A percentile compares a stretch with the other conserved stretches of the same genome.
phyloP scores from a whole-genome alignment of 1,284 basidiomycete genomes.

The Sphaerobolus stellatus region DNA sequence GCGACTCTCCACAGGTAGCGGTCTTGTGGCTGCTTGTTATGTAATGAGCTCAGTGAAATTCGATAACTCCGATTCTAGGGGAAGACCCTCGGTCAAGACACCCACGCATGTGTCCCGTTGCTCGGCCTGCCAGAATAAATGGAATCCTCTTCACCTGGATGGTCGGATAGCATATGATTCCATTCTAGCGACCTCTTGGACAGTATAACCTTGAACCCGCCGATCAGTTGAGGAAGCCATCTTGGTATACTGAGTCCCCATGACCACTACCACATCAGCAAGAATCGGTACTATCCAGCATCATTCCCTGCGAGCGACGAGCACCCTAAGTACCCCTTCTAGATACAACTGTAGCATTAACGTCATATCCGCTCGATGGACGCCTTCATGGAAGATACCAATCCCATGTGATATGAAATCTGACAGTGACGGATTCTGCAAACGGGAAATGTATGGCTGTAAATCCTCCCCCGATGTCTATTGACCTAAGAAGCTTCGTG shows the following conservation, averaged over 20 bases:
- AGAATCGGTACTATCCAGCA: conserved; percentile 86
- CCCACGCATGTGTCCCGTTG: conserved; percentile 74
- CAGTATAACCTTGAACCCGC: conserved; percentile 74
- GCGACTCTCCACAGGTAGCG: too few relatives aligned
- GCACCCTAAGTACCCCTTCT: conserved; percentile 76
- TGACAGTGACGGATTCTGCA: conserved; percentile 66
- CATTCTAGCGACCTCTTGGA: conserved; percentile 87
- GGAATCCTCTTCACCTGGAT: conserved; percentile 64
- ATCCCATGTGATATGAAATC: conserved; percentile 89
- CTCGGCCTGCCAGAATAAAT: conserved; percentile 87
- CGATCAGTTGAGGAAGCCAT: conserved; percentile 47
- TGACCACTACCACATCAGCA: conserved; percentile 80
- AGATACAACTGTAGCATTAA: conserved; percentile 83
- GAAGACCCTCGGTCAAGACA: conserved; percentile 84
- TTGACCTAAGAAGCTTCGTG: conserved; percentile 69
- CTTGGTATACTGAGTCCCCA: conserved; percentile 89
- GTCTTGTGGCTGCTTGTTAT: too few relatives aligned
- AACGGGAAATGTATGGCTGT: conserved; percentile 56
- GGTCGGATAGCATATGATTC: conserved; percentile 81
- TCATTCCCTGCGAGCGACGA: conserved; percentile 80
- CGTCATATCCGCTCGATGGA: conserved; percentile 69
- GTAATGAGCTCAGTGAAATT: too few relatives aligned
- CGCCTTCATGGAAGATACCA: conserved; percentile 81
- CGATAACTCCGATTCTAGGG: conserved; percentile 80
- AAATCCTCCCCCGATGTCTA: conserved; percentile 56